A percentile compares a stretch with the other conserved stretches of the same genome.
phyloP scores from a whole-genome alignment of 1,284 basidiomycete genomes.

The Rhodotorula sp. region DNA sequence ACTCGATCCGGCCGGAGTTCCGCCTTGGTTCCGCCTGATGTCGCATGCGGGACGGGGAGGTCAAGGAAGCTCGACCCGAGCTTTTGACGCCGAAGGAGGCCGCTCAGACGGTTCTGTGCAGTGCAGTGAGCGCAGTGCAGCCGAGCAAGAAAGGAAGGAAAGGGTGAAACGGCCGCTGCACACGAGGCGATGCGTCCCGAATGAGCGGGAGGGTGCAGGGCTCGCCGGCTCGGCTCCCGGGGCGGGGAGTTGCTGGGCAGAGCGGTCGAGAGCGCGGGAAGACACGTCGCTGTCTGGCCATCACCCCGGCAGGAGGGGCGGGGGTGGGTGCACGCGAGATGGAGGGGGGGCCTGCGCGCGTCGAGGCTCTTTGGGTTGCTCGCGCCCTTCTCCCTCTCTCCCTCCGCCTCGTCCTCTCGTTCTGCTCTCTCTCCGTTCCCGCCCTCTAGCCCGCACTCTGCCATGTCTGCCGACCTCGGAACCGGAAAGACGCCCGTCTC shows the following conservation, averaged over 20 bases:
- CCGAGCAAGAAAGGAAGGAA: too few relatives aligned
- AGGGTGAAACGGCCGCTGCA: too few relatives aligned
- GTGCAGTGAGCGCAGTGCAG: too few relatives aligned
- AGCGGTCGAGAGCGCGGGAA: not conserved
- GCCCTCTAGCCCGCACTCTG: not conserved
- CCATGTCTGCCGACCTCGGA: slow-evolving; percentile 34
- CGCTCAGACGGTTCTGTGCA: too few relatives aligned
- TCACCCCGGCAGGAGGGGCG: not conserved
- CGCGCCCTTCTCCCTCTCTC: not conserved
- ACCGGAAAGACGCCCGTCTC: slow-evolving; percentile 35
- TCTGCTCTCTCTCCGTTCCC: not conserved
- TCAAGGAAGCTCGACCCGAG: too few relatives aligned
- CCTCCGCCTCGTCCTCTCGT: not conserved
- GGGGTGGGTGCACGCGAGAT: not conserved
- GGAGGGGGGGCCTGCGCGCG: not conserved
- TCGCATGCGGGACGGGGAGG: too few relatives aligned
- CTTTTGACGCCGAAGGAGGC: too few relatives aligned
- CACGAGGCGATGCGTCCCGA: too few relatives aligned
- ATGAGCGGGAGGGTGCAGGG: too few relatives aligned
- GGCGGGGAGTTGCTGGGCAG: not conserved
- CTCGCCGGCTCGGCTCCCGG: too few relatives aligned
- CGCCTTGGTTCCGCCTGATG: too few relatives aligned
- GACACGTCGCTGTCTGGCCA: not conserved
- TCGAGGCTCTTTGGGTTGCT: not conserved
- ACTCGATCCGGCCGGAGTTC: too few relatives aligned